Evolutionary conservation across 176 grass and related monocot genomes (phyloP).

Genomic region (Oropetium thomaeum): DNA sequence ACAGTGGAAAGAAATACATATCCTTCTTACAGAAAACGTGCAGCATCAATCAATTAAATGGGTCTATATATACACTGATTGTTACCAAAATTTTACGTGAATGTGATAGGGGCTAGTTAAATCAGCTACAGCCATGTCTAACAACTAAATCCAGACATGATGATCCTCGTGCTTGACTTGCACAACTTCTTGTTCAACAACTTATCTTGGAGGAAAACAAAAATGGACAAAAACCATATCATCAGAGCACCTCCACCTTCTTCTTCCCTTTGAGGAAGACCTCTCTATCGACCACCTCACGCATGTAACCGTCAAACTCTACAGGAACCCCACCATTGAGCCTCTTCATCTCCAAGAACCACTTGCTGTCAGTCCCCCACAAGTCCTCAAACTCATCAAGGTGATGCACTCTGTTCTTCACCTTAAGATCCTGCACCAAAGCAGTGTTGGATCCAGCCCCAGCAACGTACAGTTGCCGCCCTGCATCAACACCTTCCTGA

Average conservation of each 20-base stretch:
- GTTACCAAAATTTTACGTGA: not conserved
- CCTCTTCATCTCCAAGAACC: conserved; percentile 71
- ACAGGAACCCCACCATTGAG: conserved; percentile 71
- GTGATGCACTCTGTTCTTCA: conserved; percentile 34
- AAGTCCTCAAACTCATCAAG: conserved; percentile 65
- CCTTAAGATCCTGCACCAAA: conserved; percentile 52
- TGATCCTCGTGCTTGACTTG: conserved; percentile 9
- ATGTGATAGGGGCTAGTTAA: conserved; percentile 1
- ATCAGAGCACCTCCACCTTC: conserved; percentile 31
- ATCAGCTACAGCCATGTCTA: not conserved
- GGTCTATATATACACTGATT: not conserved
- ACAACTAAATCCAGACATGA: conserved; percentile 18
- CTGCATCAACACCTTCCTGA: conserved; percentile 35
- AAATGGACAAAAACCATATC: conserved; percentile 18
- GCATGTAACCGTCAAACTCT: conserved; percentile 87
- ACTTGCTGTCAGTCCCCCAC: conserved; percentile 60
- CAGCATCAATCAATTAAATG: not conserved
- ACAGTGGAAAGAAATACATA: not conserved
- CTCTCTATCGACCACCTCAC: conserved; percentile 51
- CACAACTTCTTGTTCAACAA: not conserved
- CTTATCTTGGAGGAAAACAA: not conserved
- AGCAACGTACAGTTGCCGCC: conserved; percentile 59
- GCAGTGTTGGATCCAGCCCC: conserved; percentile 33
- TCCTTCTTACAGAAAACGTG: not conserved
- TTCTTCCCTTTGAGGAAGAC: conserved; percentile 68